A percentile compares a stretch with the other conserved stretches of the same genome.
Evolutionary conservation across 306 rosid genomes (phyloP).

Genomic region (Prosopis cineraria): DNA sequence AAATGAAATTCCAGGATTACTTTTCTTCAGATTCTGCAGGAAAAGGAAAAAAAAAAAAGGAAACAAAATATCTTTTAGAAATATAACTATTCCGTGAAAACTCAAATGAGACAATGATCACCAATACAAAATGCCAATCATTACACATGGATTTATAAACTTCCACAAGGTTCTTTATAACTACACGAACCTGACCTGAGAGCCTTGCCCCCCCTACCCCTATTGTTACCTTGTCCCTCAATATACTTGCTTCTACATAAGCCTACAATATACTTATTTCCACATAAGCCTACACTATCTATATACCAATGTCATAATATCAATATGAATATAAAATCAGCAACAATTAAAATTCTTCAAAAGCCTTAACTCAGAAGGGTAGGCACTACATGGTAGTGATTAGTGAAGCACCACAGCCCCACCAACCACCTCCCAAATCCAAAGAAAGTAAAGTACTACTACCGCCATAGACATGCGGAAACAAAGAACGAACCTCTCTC

Average conservation of each 20-base stretch:
- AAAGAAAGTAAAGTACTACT: not conserved
- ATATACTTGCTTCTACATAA: too few species aligned
- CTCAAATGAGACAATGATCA: slow-evolving; percentile 1
- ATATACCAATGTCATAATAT: not conserved
- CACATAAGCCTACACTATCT: not conserved
- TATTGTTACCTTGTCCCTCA: not conserved
- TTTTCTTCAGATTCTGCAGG: slow-evolving; percentile 85
- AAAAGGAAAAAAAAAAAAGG: slow-evolving; percentile 16
- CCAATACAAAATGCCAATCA: not conserved
- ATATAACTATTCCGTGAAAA: not conserved
- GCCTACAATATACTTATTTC: too few species aligned
- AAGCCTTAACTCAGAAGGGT: not conserved
- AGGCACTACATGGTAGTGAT: not conserved
- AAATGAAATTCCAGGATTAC: slow-evolving; percentile 84
- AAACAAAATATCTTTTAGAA: too few species aligned
- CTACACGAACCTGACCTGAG: slow-evolving; percentile 3
- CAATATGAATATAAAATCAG: not conserved
- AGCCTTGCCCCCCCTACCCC: not conserved
- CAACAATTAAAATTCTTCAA: not conserved
- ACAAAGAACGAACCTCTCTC: slow-evolving; percentile 73
- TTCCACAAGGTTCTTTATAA: not conserved
- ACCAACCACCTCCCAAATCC: slow-evolving; percentile 15
- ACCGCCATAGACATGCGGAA: not conserved
- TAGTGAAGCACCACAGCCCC: not conserved
- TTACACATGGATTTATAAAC: not conserved